Percentiles rank a stretch among this genome's conserved stretches.
Evolutionary conservation across 805 yeast genomes (phyloP).

Genomic region (Saccharomyces mikatae): DNA sequence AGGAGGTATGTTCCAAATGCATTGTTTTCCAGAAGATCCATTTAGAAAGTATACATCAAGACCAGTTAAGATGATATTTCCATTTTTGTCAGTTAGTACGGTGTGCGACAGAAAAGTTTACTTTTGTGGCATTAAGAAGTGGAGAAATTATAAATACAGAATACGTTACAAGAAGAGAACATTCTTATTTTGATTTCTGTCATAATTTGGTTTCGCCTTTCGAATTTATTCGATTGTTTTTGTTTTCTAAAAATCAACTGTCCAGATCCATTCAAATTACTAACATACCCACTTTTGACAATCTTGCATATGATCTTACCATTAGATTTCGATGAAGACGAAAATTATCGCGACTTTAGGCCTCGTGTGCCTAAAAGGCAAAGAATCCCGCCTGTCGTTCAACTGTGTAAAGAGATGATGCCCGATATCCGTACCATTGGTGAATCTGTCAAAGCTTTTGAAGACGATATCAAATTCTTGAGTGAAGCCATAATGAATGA

Average conservation of each 20-base stretch:
- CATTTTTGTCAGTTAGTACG: neutral
- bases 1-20: conserved; percentile 10
- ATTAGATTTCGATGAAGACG: conserved; percentile 23
- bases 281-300: neutral
- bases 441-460: conserved; percentile 44
- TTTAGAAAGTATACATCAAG: neutral
- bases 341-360: conserved; percentile 25
- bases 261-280: neutral
- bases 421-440: conserved; percentile 51
- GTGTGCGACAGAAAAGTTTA: neutral
- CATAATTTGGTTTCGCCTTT: neutral
- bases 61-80: neutral
- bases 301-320: conserved; percentile 12
- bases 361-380: conserved; percentile 29
- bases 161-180: neutral
- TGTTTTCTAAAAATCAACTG: neutral
- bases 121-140: neutral
- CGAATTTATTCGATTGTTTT: neutral
- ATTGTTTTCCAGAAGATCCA: neutral
- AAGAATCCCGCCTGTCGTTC: conserved; percentile 38
- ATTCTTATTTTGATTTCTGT: neutral
- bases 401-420: conserved; percentile 41
- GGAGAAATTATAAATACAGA: neutral
- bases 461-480: conserved; percentile 57
- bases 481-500: conserved; percentile 59